Percentiles rank a stretch among this genome's conserved stretches.
phyloP scores from a whole-genome alignment of 306 rosid species.

The Myrica gale region DNA sequence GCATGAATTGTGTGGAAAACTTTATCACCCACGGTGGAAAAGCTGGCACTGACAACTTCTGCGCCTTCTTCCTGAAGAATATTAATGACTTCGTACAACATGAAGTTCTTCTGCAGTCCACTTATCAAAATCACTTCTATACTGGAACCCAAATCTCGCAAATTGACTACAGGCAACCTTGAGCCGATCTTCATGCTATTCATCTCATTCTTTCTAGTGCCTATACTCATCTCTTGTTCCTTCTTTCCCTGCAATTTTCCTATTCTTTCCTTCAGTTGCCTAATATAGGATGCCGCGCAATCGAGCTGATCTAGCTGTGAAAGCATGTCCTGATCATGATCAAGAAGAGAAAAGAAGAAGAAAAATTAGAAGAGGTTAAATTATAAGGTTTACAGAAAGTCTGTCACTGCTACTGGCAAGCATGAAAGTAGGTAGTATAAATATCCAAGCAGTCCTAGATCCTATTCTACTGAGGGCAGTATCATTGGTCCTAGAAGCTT shows the following conservation, averaged over 20 bases:
- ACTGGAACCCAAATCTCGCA: constrained; percentile 47
- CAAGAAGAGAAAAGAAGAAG: background rate
- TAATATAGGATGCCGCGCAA: constrained; percentile 48
- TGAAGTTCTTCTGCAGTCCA: constrained; percentile 48
- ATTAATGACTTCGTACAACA: constrained; percentile 49
- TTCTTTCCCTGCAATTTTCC: constrained; percentile 47
- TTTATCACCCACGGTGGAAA: constrained; percentile 40
- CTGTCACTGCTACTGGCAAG: background rate
- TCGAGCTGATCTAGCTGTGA: constrained; percentile 60
- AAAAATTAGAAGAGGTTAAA: background rate
- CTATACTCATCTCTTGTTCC: constrained; percentile 34
- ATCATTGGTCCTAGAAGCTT: background rate
- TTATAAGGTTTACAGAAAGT: background rate
- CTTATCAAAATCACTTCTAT: constrained; percentile 57
- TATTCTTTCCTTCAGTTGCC: constrained; percentile 44
- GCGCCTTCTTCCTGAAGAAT: constrained; percentile 74
- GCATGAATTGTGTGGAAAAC: constrained; percentile 57
- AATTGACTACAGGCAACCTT: constrained; percentile 43
- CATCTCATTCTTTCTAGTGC: background rate
- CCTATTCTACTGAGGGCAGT: too few relatives aligned
- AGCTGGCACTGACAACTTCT: constrained; percentile 54
- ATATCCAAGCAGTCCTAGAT: too few relatives aligned
- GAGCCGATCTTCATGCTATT: background rate
- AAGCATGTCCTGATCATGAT: constrained; percentile 34
- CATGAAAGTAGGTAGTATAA: too few relatives aligned